Evolutionary conservation across 805 yeast species (phyloP).

Genomic region (Barnettozyma californica): DNA sequence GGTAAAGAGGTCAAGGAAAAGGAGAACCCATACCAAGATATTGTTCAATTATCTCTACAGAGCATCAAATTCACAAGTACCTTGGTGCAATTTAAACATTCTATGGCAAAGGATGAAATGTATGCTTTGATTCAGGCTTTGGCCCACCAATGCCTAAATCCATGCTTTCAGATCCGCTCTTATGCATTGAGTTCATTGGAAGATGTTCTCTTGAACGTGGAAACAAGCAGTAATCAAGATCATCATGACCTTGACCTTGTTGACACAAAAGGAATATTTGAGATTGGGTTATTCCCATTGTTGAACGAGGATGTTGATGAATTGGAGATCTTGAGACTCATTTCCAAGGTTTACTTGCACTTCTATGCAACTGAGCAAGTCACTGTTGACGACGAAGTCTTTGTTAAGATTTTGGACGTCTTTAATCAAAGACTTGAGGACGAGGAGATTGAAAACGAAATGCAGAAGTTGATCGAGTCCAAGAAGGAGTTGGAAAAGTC

Average conservation of each 20-base stretch:
- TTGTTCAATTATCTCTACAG: constrained; percentile 53
- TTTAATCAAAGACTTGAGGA: constrained; percentile 36
- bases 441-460: constrained; percentile 31
- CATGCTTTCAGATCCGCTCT: constrained; percentile 70
- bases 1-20: constrained; percentile 38
- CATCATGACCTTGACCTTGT: constrained; percentile 29
- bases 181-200: constrained; percentile 63
- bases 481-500: constrained; percentile 30
- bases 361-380: constrained; percentile 34
- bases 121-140: constrained; percentile 71
- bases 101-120: constrained; percentile 29
- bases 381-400: constrained; percentile 30
- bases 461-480: constrained; percentile 33
- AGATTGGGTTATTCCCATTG: constrained; percentile 70
- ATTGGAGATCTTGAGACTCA: constrained; percentile 56
- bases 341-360: constrained; percentile 60
- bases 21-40: constrained; percentile 45
- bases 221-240: constrained; percentile 15
- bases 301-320: constrained; percentile 65
- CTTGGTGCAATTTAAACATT: constrained; percentile 35
- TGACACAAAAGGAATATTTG: constrained; percentile 54
- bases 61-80: constrained; percentile 59
- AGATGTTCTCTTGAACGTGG: constrained; percentile 31
- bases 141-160: constrained; percentile 86
- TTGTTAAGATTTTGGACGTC: constrained; percentile 31